Evolutionary conservation across 139 green algal species (phyloP), one percentile per base, ranked within the genome.

Genomic region (Chlamydomonas incerta): DNA sequence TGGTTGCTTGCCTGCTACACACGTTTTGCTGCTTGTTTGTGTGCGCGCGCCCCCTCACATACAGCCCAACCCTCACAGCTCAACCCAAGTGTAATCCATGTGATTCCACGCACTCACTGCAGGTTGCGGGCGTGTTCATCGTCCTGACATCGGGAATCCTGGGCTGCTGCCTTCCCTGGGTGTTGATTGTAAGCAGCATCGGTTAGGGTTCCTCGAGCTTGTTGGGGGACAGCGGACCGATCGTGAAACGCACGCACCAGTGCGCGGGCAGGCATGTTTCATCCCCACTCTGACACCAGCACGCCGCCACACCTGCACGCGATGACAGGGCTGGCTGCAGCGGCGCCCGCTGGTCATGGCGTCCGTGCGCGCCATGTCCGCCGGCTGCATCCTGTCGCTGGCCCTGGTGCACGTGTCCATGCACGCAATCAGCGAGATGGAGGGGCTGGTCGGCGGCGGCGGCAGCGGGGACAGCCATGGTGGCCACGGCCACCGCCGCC

Each of bases 361-460:
- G 62, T 28, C 4, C 77, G 6, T 76, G 37, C 74, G 76, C 50
- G 57, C 55, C 3, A 65, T 88, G n/a, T 55, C 69, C 29, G 69
- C 77, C 14, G 81, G 72, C 13, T 33, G 85, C 37, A 77, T 92
- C 28, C 83, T 92, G 10, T 46, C 31, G 10, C 72, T 90, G 1
- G 88, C 87, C 0, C 70, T 91, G 65, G 62, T 89, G 26, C 87
- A 92, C 83, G 80, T 95, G 34, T 35, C 65, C 47, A 50, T 55
- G 14, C 65, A 88, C 52, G 74, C 70, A 37, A 23, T 80, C 13
- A n/a, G 8, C 13, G 72, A 80, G 50, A n/a, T 80, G 50, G n/a
- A 46, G 13, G 72, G 72, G 50, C n/a, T 80, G 29, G 50, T n/a
- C 26, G 50, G 47, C 9, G 72, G 50, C 1, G 31, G n/a, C 9